These are phyloP conservation scores for Fusarium domesticum DNA, from an alignment of 2,329 filamentous ascomycete genomes.

Conservation along the genomic window DNA sequence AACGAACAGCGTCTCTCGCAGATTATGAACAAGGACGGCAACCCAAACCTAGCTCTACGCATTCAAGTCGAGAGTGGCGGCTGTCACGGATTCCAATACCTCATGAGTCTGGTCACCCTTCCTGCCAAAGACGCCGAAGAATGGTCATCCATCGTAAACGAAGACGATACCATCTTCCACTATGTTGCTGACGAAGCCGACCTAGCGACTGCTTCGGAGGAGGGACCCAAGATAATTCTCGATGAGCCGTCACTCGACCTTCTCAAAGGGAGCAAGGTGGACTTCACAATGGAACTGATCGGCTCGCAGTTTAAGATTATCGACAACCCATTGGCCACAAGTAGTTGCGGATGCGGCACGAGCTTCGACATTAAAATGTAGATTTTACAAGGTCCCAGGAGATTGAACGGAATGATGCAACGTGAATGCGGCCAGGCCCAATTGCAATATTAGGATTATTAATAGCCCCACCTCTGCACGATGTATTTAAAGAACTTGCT, in stretches of 20 bases:
- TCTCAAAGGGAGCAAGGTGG: slow-evolving; percentile 88
- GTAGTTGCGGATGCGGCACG: slow-evolving; percentile 94
- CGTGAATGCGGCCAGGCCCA: slow-evolving; percentile 9
- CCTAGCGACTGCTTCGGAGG: slow-evolving; percentile 26
- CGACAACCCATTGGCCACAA: slow-evolving; percentile 87
- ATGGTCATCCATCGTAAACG: slow-evolving; percentile 42
- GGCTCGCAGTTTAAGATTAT: slow-evolving; percentile 88
- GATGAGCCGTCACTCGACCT: slow-evolving; percentile 85
- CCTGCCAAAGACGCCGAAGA: slow-evolving; percentile 40
- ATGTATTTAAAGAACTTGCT: not conserved
- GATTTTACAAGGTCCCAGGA: slow-evolving; percentile 3
- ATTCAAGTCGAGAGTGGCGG: slow-evolving; percentile 91
- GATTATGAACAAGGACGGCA: slow-evolving; percentile 69
- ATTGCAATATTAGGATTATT: slow-evolving; percentile 15
- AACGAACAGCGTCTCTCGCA: slow-evolving; percentile 62
- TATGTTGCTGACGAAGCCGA: slow-evolving; percentile 53
- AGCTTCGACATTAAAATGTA: slow-evolving; percentile 89
- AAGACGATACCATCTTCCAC: slow-evolving; percentile 88
- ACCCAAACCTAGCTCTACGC: slow-evolving; percentile 81
- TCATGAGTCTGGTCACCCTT: slow-evolving; percentile 78
- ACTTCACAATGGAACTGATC: slow-evolving; percentile 95
- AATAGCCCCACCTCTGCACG: slow-evolving; percentile 15
- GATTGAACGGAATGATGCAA: slow-evolving; percentile 6
- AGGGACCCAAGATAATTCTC: slow-evolving; percentile 75
- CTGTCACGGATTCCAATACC: slow-evolving; percentile 96